Evolutionary conservation across 2,329 filamentous ascomycete species (phyloP), one percentile per base, ranked within the genome.

Genomic region (Cytospora paraplurivora): DNA sequence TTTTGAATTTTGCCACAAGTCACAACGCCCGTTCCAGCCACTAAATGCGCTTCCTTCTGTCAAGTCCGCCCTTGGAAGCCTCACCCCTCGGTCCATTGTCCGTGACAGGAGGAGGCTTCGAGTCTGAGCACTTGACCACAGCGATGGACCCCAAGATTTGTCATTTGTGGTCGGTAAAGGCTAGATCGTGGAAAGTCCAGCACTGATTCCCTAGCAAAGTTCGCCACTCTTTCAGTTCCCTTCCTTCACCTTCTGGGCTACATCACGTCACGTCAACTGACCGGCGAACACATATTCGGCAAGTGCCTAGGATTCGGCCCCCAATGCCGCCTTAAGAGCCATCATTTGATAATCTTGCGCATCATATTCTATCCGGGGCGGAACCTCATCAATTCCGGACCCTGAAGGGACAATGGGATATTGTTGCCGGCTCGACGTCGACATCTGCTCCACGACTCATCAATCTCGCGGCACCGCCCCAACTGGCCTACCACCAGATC

Each of bases 401-500:
- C 21, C 13, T 3, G n/a, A 56, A 44, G 38, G 41, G 41, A 47
- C 7, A n/a, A 7, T 49, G 38, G 21, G 37, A 32, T 34, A 37
- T 15, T 21, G 51, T 41, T 58, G 56, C 58, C 51, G 47, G 27
- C 49, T 47, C 34, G 35, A 32, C n/a, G 49, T 35, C 57, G 27
- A 50, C 56, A 49, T 50, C 57, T 66, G 54, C 62, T 64, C 62
- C 62, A 59, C 62, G 17, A 27, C 35, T 34, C 62, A 56, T 49
- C 44, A 47, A 47, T 47, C 4, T 58, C 62, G 34, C 32, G 38
- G 35, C 37, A 10, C 19, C 32, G 54, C n/a, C 35, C 10, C 12
- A 17, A 21, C 33, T 44, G 37, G 41, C 64, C 64, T 64, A 66
- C 62, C 54, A 63, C 27, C 27, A 34, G 17, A 19, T 33, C n/a